Evolutionary conservation across 2,329 filamentous ascomycete genomes (phyloP).

Genomic region (Penicillium sp.): DNA sequence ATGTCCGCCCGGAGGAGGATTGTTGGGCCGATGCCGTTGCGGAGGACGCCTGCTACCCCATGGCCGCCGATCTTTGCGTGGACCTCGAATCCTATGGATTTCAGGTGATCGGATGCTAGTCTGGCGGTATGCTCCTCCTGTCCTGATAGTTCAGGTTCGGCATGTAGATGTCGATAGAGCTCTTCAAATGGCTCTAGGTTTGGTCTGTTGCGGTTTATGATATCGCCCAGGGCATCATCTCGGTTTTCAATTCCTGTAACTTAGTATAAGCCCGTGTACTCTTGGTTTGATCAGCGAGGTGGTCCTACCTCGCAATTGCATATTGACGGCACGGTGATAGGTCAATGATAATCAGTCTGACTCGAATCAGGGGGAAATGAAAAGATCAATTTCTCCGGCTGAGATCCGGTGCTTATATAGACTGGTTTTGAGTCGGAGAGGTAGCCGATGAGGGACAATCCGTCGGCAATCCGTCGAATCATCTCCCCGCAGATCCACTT

Average conservation of each 20-base stretch:
- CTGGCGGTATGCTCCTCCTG: slow-evolving; percentile 53
- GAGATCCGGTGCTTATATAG: not conserved
- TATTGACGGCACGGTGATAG: not conserved
- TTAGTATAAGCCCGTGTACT: not conserved
- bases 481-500: not conserved
- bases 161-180: slow-evolving; percentile 56
- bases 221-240: not conserved
- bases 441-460: not conserved
- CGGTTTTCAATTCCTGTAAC: too few species aligned
- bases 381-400: not conserved
- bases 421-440: not conserved
- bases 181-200: slow-evolving; percentile 46
- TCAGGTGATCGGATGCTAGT: slow-evolving; percentile 44
- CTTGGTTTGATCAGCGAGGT: not conserved
- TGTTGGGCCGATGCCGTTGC: slow-evolving; percentile 54
- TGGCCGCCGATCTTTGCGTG: slow-evolving; percentile 55
- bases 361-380: not conserved
- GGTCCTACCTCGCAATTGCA: slow-evolving; percentile 5
- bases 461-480: slow-evolving; percentile 7
- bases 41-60: slow-evolving; percentile 55
- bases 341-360: not conserved
- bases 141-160: slow-evolving; percentile 54
- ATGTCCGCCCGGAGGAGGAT: slow-evolving; percentile 61
- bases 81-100: slow-evolving; percentile 43
- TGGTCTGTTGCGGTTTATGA: slow-evolving; percentile 41